Percentiles rank a stretch among this genome's conserved stretches.
Evolutionary conservation across 768 basidiomycete genomes (phyloP).

Genomic region (Postia placenta): DNA sequence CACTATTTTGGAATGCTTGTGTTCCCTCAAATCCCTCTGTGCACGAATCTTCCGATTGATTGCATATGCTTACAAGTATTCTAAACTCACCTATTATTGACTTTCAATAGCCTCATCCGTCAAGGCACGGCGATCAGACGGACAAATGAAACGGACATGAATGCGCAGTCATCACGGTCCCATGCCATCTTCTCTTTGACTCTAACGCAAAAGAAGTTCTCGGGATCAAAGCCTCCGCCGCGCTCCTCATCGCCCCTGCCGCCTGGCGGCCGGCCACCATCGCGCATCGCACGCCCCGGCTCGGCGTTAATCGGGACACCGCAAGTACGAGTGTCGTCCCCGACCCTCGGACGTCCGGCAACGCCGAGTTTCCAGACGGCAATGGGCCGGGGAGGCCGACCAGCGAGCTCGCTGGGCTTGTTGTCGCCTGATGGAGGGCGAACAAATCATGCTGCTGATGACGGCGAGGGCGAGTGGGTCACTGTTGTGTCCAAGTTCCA

Average conservation of each 20-base stretch:
- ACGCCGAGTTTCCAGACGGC: conserved; percentile 78
- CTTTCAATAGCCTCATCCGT: conserved; percentile 60
- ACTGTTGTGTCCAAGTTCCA: conserved; percentile 95
- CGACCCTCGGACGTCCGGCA: conserved; percentile 68
- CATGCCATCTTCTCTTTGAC: conserved; percentile 99
- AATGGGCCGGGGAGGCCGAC: conserved; percentile 69
- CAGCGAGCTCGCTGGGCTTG: conserved; percentile 73
- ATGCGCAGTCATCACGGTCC: conserved; percentile 94
- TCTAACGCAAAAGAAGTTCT: conserved; percentile 83
- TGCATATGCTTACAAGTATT: neutral
- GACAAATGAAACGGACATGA: conserved; percentile 98
- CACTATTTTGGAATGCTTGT: no score
- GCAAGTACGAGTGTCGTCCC: conserved; percentile 61
- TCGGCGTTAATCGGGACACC: conserved; percentile 52
- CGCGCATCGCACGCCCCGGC: conserved; percentile 77
- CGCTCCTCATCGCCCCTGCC: conserved; percentile 77
- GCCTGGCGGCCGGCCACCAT: conserved; percentile 66
- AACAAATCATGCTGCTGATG: conserved; percentile 25
- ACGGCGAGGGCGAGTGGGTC: conserved; percentile 77
- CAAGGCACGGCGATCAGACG: conserved; percentile 87
- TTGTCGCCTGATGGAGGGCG: conserved; percentile 46
- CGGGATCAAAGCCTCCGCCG: conserved; percentile 62
- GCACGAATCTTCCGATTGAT: no score
- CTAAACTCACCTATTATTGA: neutral
- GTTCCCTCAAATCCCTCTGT: no score